These are phyloP conservation scores for Aureobasidium leucospermi DNA, from an alignment of 2,329 filamentous ascomycete species.

Conservation along the genomic window DNA sequence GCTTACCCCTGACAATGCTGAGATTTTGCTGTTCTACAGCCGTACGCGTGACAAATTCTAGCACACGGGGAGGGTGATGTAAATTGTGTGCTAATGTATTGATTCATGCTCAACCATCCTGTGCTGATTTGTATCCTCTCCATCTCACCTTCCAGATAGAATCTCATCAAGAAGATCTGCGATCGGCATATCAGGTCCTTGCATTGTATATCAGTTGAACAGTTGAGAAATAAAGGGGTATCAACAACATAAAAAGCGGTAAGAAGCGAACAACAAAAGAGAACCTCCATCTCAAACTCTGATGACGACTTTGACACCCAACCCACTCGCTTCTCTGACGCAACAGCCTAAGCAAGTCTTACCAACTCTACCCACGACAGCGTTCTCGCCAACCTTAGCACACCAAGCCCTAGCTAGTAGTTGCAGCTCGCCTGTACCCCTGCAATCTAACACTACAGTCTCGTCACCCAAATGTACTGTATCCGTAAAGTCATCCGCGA, in stretches of 20 bases:
- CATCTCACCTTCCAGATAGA: too few relatives aligned
- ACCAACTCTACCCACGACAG: slow-evolving; percentile 59
- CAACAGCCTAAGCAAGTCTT: slow-evolving; percentile 67
- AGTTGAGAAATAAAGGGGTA: not conserved
- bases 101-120: too few relatives aligned
- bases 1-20: too few relatives aligned
- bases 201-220: too few relatives aligned
- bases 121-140: too few relatives aligned
- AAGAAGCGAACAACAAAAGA: not conserved
- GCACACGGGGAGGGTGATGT: too few relatives aligned
- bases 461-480: slow-evolving; percentile 19
- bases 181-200: too few relatives aligned
- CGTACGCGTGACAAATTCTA: too few relatives aligned
- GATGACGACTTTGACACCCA: slow-evolving; percentile 62
- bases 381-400: slow-evolving; percentile 66
- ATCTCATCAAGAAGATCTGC: too few relatives aligned
- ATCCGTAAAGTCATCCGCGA: slow-evolving; percentile 18
- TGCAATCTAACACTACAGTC: slow-evolving; percentile 39
- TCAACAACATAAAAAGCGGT: not conserved
- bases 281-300: slow-evolving; percentile 25
- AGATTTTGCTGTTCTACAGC: too few relatives aligned
- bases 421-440: slow-evolving; percentile 58
- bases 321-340: slow-evolving; percentile 64
- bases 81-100: too few relatives aligned
- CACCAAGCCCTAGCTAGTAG: slow-evolving; percentile 66